A percentile compares a stretch with the other conserved stretches of the same genome.
phyloP scores from a whole-genome alignment of 768 basidiomycete species.

The Suillus paluster region DNA sequence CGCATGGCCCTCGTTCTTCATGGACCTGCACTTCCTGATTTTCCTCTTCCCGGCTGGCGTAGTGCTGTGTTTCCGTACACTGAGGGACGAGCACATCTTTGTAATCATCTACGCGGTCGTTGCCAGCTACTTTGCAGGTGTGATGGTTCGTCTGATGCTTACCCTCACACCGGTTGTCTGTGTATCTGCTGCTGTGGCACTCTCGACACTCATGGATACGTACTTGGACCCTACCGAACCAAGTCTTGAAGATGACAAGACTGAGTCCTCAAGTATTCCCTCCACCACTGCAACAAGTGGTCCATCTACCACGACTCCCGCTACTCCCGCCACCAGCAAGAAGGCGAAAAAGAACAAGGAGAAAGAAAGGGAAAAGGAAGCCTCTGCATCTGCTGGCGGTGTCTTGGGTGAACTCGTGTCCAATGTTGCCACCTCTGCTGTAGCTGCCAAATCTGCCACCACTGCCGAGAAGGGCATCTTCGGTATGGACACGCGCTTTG shows the following conservation, averaged over 20 bases:
- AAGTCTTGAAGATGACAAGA: conserved; percentile 24
- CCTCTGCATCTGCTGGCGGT: conserved; percentile 39
- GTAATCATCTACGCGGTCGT: conserved; percentile 97
- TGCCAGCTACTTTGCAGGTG: conserved; percentile 97
- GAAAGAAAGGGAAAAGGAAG: conserved; percentile 54
- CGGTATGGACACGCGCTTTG: conserved; percentile 81
- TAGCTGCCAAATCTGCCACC: conserved; percentile 28
- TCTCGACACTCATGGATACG: conserved; percentile 85
- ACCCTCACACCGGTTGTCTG: conserved; percentile 97
- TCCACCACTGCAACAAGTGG: conserved; percentile 24
- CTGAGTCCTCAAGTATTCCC: conserved; percentile 10
- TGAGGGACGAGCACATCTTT: conserved; percentile 97
- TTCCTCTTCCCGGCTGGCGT: conserved; percentile 99
- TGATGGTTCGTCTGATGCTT: conserved; percentile 99
- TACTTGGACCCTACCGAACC: conserved; percentile 89
- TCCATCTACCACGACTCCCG: conserved; percentile 30
- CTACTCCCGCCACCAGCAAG: conserved; percentile 33
- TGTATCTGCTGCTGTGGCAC: conserved; percentile 87
- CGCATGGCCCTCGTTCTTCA: conserved; percentile 99
- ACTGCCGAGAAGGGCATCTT: conserved; percentile 63
- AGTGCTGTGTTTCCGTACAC: conserved; percentile 88
- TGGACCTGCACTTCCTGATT: conserved; percentile 97
- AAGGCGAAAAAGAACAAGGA: conserved; percentile 61
- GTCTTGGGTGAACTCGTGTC: conserved; percentile 47
- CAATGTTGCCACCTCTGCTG: conserved; percentile 39